Evolutionary conservation across 768 basidiomycete genomes (phyloP).

Genomic region (Mycena galopus): DNA sequence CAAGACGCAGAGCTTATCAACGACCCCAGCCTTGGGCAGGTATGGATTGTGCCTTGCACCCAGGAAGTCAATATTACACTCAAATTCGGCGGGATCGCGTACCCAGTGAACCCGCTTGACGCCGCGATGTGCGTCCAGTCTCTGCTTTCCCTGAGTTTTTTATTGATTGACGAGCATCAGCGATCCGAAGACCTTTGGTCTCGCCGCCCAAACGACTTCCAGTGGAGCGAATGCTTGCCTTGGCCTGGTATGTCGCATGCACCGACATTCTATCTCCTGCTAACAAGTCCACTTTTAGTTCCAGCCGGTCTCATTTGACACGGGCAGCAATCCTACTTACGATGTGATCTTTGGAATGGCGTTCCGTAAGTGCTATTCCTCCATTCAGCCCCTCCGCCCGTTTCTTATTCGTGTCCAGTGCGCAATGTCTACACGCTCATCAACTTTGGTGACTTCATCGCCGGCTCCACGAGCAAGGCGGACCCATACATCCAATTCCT

Average conservation of each 20-base stretch:
- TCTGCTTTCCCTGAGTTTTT: conserved; percentile 23
- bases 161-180: not conserved
- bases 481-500: conserved; percentile 81
- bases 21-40: conserved; percentile 58
- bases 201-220: conserved; percentile 25
- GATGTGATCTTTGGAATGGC: conserved; percentile 89
- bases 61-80: conserved; percentile 80
- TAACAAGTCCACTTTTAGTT: conserved; percentile 57
- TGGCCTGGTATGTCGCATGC: conserved; percentile 67
- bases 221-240: conserved; percentile 71
- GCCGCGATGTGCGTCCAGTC: conserved; percentile 70
- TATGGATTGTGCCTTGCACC: conserved; percentile 83
- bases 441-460: conserved; percentile 79
- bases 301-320: conserved; percentile 86
- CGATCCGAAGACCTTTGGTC: conserved; percentile 32
- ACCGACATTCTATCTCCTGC: not conserved
- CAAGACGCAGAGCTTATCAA: conserved; percentile 71
- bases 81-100: conserved; percentile 76
- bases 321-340: conserved; percentile 64
- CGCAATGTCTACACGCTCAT: conserved; percentile 82
- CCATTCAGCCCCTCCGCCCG: not conserved
- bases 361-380: conserved; percentile 65
- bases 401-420: conserved; percentile 56
- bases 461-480: conserved; percentile 58
- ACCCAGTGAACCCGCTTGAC: conserved; percentile 83